Conservation (phyloP, 805 yeast species). For the Metschnikowia anglica region DNA sequence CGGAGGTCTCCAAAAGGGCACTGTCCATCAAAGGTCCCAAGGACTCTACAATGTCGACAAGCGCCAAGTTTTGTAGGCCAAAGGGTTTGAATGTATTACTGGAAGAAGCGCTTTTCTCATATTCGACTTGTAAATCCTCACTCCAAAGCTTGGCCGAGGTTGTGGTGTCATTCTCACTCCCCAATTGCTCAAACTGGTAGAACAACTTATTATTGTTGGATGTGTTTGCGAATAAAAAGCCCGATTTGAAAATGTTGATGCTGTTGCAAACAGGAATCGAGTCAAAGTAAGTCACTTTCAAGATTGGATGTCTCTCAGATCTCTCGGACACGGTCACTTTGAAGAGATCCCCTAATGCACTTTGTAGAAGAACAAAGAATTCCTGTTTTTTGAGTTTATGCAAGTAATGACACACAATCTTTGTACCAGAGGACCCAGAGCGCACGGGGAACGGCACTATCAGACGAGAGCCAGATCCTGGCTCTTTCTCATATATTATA, state of each 20-base stretch:
- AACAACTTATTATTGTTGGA: constrained; percentile 61
- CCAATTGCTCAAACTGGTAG: constrained; percentile 79
- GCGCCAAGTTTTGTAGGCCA: constrained; percentile 53
- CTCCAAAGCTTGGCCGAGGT: constrained; percentile 6
- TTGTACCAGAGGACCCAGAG: constrained; percentile 19
- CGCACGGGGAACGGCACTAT: constrained; percentile 59
- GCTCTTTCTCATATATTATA: constrained; percentile 49
- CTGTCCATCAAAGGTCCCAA: constrained; percentile 52
- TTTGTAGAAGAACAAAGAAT: constrained; percentile 72
- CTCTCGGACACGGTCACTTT: constrained; percentile 48
- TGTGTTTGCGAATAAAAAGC: constrained; percentile 68
- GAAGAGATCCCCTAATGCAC: constrained; percentile 69
- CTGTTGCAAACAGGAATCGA: constrained; percentile 60
- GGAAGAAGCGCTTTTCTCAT: not conserved
- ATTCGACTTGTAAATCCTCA: constrained; percentile 2
- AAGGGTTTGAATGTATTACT: constrained; percentile 27
- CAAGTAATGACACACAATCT: constrained; percentile 55
- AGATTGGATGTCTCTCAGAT: constrained; percentile 7
- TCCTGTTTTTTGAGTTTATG: constrained; percentile 60
- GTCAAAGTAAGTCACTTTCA: constrained; percentile 66
- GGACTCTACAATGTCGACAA: constrained; percentile 50
- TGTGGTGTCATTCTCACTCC: constrained; percentile 47
- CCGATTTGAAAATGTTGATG: constrained; percentile 66
- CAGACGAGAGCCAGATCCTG: constrained; percentile 23
- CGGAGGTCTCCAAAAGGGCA: constrained; percentile 19